Conservation (phyloP, 495 filamentous ascomycete species). For the Podospora pseudoanserina region DNA sequence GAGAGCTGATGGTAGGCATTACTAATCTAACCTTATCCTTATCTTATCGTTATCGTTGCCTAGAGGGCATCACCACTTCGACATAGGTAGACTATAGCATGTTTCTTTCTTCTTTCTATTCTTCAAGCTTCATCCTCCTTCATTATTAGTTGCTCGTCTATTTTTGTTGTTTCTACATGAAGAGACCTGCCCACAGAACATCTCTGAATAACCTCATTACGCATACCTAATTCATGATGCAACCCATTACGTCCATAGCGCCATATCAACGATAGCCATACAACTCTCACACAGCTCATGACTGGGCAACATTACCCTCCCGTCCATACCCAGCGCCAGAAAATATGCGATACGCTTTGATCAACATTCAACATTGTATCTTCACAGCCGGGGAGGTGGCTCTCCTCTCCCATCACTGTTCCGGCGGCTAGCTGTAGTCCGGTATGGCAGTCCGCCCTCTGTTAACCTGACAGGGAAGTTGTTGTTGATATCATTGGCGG, state of each 20-base stretch:
- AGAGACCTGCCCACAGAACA: background rate
- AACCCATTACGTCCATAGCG: constrained; percentile 1
- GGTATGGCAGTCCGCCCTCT: background rate
- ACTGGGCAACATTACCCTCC: background rate
- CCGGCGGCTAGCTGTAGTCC: background rate
- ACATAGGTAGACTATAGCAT: background rate
- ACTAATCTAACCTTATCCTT: background rate
- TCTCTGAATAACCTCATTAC: background rate
- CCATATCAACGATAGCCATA: background rate
- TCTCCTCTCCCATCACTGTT: constrained; percentile 23
- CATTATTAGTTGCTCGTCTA: background rate
- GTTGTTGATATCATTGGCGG: constrained; percentile 1
- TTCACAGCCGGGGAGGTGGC: constrained; percentile 5
- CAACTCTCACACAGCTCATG: background rate
- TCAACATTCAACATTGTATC: constrained; percentile 8
- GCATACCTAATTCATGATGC: background rate
- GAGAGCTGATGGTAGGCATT: background rate
- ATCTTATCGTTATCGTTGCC: constrained; percentile 6
- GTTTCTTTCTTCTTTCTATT: background rate
- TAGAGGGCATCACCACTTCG: background rate
- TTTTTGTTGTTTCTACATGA: background rate
- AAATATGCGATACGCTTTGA: background rate
- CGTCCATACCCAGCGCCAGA: background rate
- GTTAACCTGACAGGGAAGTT: background rate
- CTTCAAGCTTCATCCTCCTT: background rate